Base-by-base conservation (phyloP, 306 rosid species). In the Delonix regia region DNA sequence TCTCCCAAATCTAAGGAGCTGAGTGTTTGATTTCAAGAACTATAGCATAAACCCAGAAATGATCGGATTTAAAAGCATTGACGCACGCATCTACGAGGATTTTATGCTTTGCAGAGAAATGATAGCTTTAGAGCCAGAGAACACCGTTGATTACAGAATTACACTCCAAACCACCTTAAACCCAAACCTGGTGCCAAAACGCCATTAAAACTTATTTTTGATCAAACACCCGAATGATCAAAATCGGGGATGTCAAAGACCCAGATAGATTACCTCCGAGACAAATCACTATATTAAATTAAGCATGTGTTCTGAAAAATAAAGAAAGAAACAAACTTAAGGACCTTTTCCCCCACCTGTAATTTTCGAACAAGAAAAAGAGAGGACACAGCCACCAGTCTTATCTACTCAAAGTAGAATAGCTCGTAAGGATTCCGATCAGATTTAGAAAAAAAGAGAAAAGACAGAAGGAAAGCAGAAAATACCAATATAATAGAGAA, bases 321-420 rank as follows among this genome's bases (percentile, higher is more conserved):
- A 12, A 28, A 61, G 39, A 42, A 59, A 66, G 65, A 21, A 28
- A 57, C 14, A 27, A 52, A 69, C 18, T 6, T 6, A 11, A 45
- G 84, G 53, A 71, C 60, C 0, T 47, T 70, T 67, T 55, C 2
- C 28, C 74, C 86, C 59, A 88, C 92, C 91, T 66, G 88, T 60
- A 86, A 87, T 34, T 74, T 82, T 85, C 67, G 65, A 73, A 1
- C 33, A 65, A 51, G 27, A 69, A 48, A 75, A 76, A 69, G 61
- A 51, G 87, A 79, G 16, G 80, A 77, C 82, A 65, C 86, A 81
- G 51, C 84, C 71, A 78, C 86, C 80, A 85, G 87, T 84, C 97
- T 90, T 90, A 85, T 85, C 88, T 73, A 80, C 85, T 85, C 75
- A 70, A 76, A 74, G 87, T 30, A 73, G 70, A 84, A 83, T 82